These are phyloP conservation scores for Thalassiosira mediterranea DNA, from an alignment of 352 stramenopile genomes.

Conservation along the genomic window DNA sequence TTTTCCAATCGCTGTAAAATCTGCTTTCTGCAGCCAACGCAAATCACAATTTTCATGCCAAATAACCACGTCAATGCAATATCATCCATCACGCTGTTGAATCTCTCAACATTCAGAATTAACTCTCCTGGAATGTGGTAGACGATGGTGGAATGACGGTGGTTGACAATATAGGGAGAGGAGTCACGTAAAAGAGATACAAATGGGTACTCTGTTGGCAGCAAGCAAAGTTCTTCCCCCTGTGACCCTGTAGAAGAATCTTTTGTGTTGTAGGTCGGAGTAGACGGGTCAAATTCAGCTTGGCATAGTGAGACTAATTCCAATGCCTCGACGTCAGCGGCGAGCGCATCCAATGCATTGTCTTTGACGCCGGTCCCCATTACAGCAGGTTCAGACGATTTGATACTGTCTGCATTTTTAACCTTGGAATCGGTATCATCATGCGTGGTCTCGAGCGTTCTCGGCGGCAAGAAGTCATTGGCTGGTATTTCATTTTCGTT, in stretches of 20 bases:
- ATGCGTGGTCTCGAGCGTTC: slow-evolving; percentile 6
- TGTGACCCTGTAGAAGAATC: neutral
- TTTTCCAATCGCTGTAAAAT: slow-evolving; percentile 85
- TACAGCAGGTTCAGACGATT: slow-evolving; percentile 5
- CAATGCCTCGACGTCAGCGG: slow-evolving; percentile 44
- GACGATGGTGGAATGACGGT: slow-evolving; percentile 92
- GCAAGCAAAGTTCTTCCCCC: slow-evolving; percentile 19
- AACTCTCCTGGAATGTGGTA: slow-evolving; percentile 93
- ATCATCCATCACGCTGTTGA: slow-evolving; percentile 90
- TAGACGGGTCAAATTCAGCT: slow-evolving; percentile 29
- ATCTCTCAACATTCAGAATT: slow-evolving; percentile 61
- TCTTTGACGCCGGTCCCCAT: slow-evolving; percentile 5
- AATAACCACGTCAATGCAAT: slow-evolving; percentile 93
- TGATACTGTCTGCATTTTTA: no score
- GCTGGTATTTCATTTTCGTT: neutral
- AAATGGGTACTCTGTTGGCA: slow-evolving; percentile 62
- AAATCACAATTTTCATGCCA: slow-evolving; percentile 93
- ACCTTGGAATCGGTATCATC: neutral
- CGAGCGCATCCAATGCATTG: slow-evolving; percentile 34
- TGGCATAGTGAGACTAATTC: slow-evolving; percentile 53
- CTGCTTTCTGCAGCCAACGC: slow-evolving; percentile 90
- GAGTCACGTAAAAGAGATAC: slow-evolving; percentile 88
- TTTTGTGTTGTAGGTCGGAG: slow-evolving; percentile 3
- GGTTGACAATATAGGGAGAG: slow-evolving; percentile 95
- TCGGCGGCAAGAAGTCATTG: slow-evolving; percentile 2